Conservation (phyloP, 345 rosid species). For the Lepidium sativum region DNA sequence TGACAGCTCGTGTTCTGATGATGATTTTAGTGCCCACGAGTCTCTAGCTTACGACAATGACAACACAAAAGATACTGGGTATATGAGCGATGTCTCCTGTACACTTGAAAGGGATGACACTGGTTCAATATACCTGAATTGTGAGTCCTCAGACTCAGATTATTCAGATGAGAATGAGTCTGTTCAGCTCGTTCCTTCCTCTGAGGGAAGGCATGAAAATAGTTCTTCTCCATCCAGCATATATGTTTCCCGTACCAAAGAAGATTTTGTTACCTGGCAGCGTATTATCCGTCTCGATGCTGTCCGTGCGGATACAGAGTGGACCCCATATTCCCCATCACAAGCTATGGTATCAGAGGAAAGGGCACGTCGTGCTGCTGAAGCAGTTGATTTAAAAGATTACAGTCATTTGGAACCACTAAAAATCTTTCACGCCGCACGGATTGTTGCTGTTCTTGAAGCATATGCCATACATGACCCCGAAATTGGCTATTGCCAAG, state of each 20-base stretch:
- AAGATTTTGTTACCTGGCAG: slow-evolving; percentile 80
- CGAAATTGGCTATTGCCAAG: slow-evolving; percentile 97
- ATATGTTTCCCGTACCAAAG: slow-evolving; percentile 30
- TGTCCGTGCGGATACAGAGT: slow-evolving; percentile 88
- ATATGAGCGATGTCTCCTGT: slow-evolving; percentile 47
- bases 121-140: slow-evolving; percentile 36
- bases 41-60: slow-evolving; percentile 58
- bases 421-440: slow-evolving; percentile 83
- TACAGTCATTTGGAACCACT: slow-evolving; percentile 68
- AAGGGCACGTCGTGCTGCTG: slow-evolving; percentile 58
- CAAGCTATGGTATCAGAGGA: slow-evolving; percentile 57
- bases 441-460: slow-evolving; percentile 88
- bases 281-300: slow-evolving; percentile 95
- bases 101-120: slow-evolving; percentile 39
- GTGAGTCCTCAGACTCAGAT: slow-evolving; percentile 80
- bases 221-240: background rate
- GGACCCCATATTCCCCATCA: slow-evolving; percentile 49
- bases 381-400: slow-evolving; percentile 71
- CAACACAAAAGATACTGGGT: slow-evolving; percentile 38
- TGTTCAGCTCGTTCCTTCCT: slow-evolving; percentile 36
- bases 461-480: slow-evolving; percentile 87
- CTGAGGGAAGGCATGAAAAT: slow-evolving; percentile 32
- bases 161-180: slow-evolving; percentile 65
- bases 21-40: slow-evolving; percentile 58
- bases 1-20: slow-evolving; percentile 60